phyloP scores from a whole-genome alignment of 2,329 filamentous ascomycete species.

The Neonectria magnoliae region DNA sequence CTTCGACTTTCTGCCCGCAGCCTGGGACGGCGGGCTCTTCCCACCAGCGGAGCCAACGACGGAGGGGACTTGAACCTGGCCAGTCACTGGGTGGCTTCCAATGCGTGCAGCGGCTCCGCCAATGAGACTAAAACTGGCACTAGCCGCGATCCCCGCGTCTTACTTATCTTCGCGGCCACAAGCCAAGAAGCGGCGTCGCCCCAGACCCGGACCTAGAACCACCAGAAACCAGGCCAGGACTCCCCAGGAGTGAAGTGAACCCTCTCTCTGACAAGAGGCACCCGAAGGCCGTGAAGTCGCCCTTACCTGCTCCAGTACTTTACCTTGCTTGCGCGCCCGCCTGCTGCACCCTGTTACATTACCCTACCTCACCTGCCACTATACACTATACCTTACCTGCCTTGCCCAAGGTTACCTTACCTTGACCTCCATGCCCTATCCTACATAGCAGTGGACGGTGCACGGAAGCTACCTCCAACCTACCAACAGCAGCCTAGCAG shows the following conservation, averaged over 20 bases:
- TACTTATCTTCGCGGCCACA: slow-evolving; percentile 30
- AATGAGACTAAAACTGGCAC: slow-evolving; percentile 38
- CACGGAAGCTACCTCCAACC: neutral
- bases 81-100: slow-evolving; percentile 21
- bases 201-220: slow-evolving; percentile 4
- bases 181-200: slow-evolving; percentile 5
- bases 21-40: slow-evolving; percentile 4
- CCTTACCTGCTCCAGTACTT: slow-evolving; percentile 21
- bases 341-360: slow-evolving; percentile 8
- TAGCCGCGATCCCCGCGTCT: slow-evolving; percentile 44
- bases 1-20: neutral
- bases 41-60: slow-evolving; percentile 21
- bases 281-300: slow-evolving; percentile 9
- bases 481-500: neutral
- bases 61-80: slow-evolving; percentile 6
- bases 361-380: no score
- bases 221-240: neutral
- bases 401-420: neutral
- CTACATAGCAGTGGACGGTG: no score
- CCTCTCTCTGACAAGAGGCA: neutral
- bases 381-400: neutral
- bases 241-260: slow-evolving; percentile 2
- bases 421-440: neutral
- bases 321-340: slow-evolving; percentile 25
- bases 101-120: slow-evolving; percentile 36